Evolutionary conservation across 2,329 filamentous ascomycete genomes (phyloP), one percentile per base, ranked within the genome.

Genomic region (Teratosphaeria gauchensis): DNA sequence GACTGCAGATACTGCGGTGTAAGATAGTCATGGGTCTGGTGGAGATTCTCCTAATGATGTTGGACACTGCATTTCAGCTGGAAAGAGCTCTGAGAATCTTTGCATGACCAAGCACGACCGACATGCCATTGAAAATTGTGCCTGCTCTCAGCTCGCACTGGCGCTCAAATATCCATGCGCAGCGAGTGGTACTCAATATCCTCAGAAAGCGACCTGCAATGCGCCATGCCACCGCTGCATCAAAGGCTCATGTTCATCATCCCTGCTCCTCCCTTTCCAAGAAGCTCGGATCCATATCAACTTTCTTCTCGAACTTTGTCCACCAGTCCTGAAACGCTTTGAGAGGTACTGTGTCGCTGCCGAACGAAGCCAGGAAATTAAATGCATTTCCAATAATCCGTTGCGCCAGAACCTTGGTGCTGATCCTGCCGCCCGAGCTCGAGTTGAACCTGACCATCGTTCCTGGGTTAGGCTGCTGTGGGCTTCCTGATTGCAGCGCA

Each of bases 271-370:
- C 83, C 67, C 86, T 84, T 75, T 97, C 92, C 65, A 99, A 77
- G 72, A 99, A 99, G 6, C 84, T 83, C 0, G 94, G 92, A 76
- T 99, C 94, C 63, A 84, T 81, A 67, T 92, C 87, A 46, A 99
- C 82, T 70, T 86, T 87, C 61, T 84, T 83, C 77, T 99, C 92
- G 76, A 99, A 99, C 75, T 96, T 97, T 61, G 80, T 82, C 94
- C 95, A 99, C 94, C 95, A 99, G 59, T 95, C 90, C 75, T 95
- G 88, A 72, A 99, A 99, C 4, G 89, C 90, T 75, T 89, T 94
- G 63, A 99, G 75, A n/a, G 94, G 92, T 28, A 99, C 89, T 12
- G 95, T 88, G 72, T 97, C 92, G 53, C 88, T 83, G 0, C 88
- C 88, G 78, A 95, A 97, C 67, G 90, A 88, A 3, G 92, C 85